Evolutionary conservation across 2,329 filamentous ascomycete genomes (phyloP).

Genomic region (Chalaropsis ovoidea): DNA sequence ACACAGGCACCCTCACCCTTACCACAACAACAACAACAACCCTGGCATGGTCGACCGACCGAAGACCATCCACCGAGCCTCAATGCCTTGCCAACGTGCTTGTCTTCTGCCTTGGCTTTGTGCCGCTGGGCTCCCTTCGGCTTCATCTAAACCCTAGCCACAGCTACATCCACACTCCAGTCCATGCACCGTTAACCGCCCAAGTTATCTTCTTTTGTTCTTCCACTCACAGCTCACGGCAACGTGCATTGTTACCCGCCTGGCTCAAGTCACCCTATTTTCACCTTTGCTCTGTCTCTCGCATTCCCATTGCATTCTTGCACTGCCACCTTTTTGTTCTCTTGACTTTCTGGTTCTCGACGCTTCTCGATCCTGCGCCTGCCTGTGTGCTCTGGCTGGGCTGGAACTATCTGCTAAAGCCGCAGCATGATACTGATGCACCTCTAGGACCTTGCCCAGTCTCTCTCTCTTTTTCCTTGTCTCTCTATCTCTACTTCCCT

Average conservation of each 20-base stretch:
- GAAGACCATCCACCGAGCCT: background rate
- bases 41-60: background rate
- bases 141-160: background rate
- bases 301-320: background rate
- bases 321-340: constrained; percentile 10
- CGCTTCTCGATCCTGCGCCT: too few species aligned
- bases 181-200: constrained; percentile 9
- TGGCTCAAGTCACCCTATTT: constrained; percentile 5
- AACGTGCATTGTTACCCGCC: constrained; percentile 8
- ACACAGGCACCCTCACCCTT: background rate
- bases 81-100: constrained; percentile 1
- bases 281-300: background rate
- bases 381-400: too few species aligned
- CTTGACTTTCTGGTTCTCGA: constrained; percentile 1
- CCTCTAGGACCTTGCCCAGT: too few species aligned
- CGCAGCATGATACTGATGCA: too few species aligned
- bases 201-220: constrained; percentile 7
- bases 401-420: too few species aligned
- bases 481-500: too few species aligned
- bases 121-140: background rate
- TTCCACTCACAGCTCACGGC: constrained; percentile 12
- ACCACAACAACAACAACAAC: background rate
- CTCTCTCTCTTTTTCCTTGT: too few species aligned
- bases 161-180: constrained; percentile 10
- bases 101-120: background rate